Evolutionary conservation across 495 filamentous ascomycete species (phyloP).

Genomic region (Aspergillus bertholletiae): DNA sequence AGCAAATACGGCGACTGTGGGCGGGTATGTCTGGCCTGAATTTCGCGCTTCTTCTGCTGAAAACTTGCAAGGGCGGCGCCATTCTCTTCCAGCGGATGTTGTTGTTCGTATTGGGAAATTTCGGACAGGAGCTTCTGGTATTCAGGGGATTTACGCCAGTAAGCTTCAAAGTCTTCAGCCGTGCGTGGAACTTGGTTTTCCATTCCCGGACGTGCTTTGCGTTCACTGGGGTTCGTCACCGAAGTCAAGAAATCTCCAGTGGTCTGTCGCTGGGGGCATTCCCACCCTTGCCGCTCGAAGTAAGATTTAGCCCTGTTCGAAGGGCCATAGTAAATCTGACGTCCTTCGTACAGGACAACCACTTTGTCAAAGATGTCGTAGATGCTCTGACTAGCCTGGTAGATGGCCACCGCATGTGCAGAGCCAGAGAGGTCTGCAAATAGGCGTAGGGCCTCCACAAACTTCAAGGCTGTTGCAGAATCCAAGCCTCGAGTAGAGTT

Average conservation of each 20-base stretch:
- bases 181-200: conserved; percentile 63
- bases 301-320: conserved; percentile 52
- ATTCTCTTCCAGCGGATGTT: conserved; percentile 17
- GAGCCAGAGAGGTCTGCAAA: conserved; percentile 68
- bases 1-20: conserved; percentile 35
- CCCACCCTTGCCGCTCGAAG: conserved; percentile 55
- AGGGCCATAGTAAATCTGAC: conserved; percentile 60
- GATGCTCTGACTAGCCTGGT: conserved; percentile 79
- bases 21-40: conserved; percentile 32
- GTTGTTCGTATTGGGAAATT: conserved; percentile 41
- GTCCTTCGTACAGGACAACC: conserved; percentile 56
- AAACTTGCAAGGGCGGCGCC: conserved; percentile 14
- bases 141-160: conserved; percentile 48
- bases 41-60: conserved; percentile 22
- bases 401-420: conserved; percentile 71
- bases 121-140: conserved; percentile 46
- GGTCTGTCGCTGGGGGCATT: conserved; percentile 52
- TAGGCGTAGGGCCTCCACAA: conserved; percentile 62
- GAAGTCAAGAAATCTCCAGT: conserved; percentile 71
- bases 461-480: conserved; percentile 72
- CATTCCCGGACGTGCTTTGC: conserved; percentile 53
- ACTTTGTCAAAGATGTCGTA: conserved; percentile 63
- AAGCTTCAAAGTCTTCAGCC: conserved; percentile 61
- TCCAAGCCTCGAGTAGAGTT: conserved; percentile 83
- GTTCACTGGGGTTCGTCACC: conserved; percentile 60